Conservation (phyloP, 352 stramenopile species). For the Pythium grandisporangium region DNA sequence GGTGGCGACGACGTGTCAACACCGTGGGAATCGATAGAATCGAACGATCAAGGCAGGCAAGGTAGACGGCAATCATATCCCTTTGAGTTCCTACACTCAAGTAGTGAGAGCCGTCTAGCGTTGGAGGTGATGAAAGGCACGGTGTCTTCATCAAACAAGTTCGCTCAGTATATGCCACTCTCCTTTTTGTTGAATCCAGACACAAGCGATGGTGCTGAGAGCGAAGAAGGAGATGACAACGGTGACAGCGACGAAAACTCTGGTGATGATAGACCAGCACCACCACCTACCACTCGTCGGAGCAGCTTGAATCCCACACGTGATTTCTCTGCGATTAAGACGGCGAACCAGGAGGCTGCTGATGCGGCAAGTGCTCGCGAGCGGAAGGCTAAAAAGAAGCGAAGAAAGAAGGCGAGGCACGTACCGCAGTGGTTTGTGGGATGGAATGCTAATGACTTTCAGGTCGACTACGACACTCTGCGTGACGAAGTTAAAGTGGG, state of each 20-base stretch:
- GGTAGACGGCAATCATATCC: conserved; percentile 20
- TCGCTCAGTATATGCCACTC: conserved; percentile 67
- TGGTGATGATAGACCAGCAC: conserved; percentile 29
- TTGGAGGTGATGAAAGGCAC: conserved; percentile 66
- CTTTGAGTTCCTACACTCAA: conserved; percentile 70
- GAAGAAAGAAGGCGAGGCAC: conserved; percentile 55
- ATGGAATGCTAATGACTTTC: conserved; percentile 85
- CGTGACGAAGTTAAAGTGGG: conserved; percentile 71
- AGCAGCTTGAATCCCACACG: conserved; percentile 21
- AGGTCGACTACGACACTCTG: conserved; percentile 68
- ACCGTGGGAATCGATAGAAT: conserved; percentile 25
- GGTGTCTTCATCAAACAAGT: conserved; percentile 74
- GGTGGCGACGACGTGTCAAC: conserved; percentile 42
- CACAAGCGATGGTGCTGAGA: conserved; percentile 55
- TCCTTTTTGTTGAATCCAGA: conserved; percentile 73
- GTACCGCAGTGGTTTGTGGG: conserved; percentile 76
- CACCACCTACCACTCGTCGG: conserved; percentile 1
- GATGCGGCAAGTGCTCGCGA: conserved; percentile 14
- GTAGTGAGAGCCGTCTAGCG: conserved; percentile 46
- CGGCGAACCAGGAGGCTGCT: conserved; percentile 12
- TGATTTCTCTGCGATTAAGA: conserved; percentile 8
- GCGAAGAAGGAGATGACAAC: conserved; percentile 52
- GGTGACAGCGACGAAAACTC: conserved; percentile 63
- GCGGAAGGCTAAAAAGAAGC: conserved; percentile 43
- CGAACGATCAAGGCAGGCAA: conserved; percentile 27